A percentile compares a stretch with the other conserved stretches of the same genome.
These are phyloP conservation scores for Pythium pyrilobum DNA, from an alignment of 352 stramenopile species.

Conservation along the genomic window DNA sequence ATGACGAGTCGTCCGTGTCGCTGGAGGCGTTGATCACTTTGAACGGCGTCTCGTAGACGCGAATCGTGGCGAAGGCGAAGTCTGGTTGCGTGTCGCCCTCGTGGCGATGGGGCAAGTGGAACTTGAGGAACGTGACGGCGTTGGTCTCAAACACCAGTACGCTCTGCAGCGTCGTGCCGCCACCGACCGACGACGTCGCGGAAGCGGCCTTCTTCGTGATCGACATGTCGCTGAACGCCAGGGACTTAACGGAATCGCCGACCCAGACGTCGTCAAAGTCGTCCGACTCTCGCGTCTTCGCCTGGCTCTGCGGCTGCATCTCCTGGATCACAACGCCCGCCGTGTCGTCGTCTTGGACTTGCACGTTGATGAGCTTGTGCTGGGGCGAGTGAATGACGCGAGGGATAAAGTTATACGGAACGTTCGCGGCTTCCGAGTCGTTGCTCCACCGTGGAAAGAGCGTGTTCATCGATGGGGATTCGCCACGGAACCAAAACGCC, in stretches of 20 bases:
- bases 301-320: slow-evolving; percentile 26
- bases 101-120: slow-evolving; percentile 51
- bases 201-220: background rate
- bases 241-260: slow-evolving; percentile 38
- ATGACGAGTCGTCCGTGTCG: background rate
- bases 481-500: slow-evolving; percentile 51
- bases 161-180: slow-evolving; percentile 21
- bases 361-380: slow-evolving; percentile 43
- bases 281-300: slow-evolving; percentile 35
- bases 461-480: slow-evolving; percentile 17
- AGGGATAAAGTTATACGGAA: slow-evolving; percentile 66
- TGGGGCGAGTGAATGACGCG: slow-evolving; percentile 40
- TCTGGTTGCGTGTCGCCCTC: slow-evolving; percentile 33
- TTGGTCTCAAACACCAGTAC: slow-evolving; percentile 45
- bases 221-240: slow-evolving; percentile 59
- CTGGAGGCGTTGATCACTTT: slow-evolving; percentile 47
- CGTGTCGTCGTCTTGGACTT: slow-evolving; percentile 42
- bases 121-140: slow-evolving; percentile 56
- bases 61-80: slow-evolving; percentile 31
- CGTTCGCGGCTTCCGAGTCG: background rate
- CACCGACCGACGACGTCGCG: background rate
- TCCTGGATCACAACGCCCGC: slow-evolving; percentile 36
- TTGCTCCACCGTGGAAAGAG: slow-evolving; percentile 26
- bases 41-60: slow-evolving; percentile 59
- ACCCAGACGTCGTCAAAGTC: slow-evolving; percentile 41